Evolutionary conservation across 2,329 filamentous ascomycete genomes (phyloP), one percentile per base, ranked within the genome.

Genomic region (Cladophialophora psammophila): DNA sequence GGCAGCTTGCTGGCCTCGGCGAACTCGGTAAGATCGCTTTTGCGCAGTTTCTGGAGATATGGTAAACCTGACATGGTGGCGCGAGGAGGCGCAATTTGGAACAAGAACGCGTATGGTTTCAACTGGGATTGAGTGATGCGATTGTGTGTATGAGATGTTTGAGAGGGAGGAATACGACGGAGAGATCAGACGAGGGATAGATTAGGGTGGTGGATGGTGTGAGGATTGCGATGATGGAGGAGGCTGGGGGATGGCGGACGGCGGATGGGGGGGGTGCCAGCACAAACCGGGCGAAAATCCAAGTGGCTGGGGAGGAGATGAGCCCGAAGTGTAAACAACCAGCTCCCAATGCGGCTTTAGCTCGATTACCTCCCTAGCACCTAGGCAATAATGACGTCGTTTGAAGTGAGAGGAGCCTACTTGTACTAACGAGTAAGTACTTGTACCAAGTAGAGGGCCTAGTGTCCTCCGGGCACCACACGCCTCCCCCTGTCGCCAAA

Each of bases 41-140:
- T 96, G 83, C 91, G 90, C 85, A 95, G 91, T 78, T 86, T 86
- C 79, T 89, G 87, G 77, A 97, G 85, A 88, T 91, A 96, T 73
- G 88, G 87, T 72, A 80, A 81, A 74, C 81, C 81, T 69, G 88
- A 88, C 89, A 91, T 91, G 74, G 77, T 85, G 74, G 36, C 26
- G 26, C 32, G 40, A 36, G 20, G n/a, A 20, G 74, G 54, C 45
- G 12, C 45, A 13, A 10, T 50, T 3, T 50, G 18, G 9, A 26
- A 20, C 45, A 10, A 50, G 18, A 26, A 20, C 18, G 18, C 18
- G 18, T 10, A 26, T 50, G 18, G 18, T 20, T 9, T 50, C 5
- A n/a, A 26, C 18, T 20, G 53, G 59, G n/a, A 38, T 20, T 35
- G 35, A 45, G 59, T 45, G 35, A 52, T 20, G 48, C 52, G 34